Percentiles rank a stretch among this genome's conserved stretches.
Conservation (phyloP, 306 rosid genomes). For the Trifolium dubium region DNA sequence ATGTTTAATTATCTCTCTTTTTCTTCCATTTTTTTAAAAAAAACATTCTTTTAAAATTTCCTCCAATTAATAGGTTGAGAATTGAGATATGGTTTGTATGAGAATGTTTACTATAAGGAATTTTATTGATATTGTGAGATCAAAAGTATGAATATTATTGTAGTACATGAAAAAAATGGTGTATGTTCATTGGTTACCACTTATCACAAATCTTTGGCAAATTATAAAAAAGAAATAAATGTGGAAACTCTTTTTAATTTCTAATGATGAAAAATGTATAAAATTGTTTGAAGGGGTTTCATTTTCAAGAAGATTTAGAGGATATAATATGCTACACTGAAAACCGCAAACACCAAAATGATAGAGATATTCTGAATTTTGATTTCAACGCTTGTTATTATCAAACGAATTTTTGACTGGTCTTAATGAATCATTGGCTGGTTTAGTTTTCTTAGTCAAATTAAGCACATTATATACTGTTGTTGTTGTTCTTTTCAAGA, state of each 20-base stretch:
- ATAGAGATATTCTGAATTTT: constrained; percentile 17
- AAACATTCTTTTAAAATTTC: neutral
- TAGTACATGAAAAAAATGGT: constrained; percentile 14
- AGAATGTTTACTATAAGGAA: constrained; percentile 46
- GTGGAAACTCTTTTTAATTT: neutral
- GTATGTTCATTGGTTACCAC: constrained; percentile 29
- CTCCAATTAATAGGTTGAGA: constrained; percentile 41
- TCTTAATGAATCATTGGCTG: constrained; percentile 28
- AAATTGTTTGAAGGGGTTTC: constrained; percentile 22
- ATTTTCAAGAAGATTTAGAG: constrained; percentile 34
- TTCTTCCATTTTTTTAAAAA: neutral
- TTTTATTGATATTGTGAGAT: constrained; percentile 41
- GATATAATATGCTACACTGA: constrained; percentile 30
- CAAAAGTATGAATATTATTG: constrained; percentile 28
- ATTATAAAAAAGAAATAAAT: neutral
- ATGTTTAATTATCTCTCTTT: constrained; percentile 1
- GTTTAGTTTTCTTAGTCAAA: constrained; percentile 36
- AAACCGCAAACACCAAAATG: constrained; percentile 23
- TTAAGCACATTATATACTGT: constrained; percentile 20
- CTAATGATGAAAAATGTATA: constrained; percentile 2
- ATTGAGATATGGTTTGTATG: constrained; percentile 50
- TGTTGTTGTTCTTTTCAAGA: neutral
- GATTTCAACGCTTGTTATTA: constrained; percentile 12
- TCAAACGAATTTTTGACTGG: constrained; percentile 34
- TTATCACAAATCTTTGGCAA: neutral